Conservation (phyloP, 768 basidiomycete species). For the Macrolepiota dolichaula region DNA sequence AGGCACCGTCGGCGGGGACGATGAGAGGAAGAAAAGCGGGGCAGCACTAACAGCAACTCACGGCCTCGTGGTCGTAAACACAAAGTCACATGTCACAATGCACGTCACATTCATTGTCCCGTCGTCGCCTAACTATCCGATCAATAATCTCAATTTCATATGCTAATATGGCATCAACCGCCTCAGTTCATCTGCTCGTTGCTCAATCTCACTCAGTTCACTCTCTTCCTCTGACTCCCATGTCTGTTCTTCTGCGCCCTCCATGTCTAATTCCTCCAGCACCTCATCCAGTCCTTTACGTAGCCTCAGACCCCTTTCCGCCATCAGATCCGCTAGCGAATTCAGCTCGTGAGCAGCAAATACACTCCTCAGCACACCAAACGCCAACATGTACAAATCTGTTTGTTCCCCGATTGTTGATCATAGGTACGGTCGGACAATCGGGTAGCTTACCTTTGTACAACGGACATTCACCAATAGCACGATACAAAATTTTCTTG, state of each 20-base stretch:
- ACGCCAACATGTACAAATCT: constrained; percentile 80
- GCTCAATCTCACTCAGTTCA: constrained; percentile 67
- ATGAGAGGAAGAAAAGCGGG: constrained; percentile 11
- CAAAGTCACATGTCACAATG: constrained; percentile 19
- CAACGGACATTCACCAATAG: constrained; percentile 71
- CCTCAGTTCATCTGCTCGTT: constrained; percentile 54
- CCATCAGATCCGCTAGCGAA: constrained; percentile 69
- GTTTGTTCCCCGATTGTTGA: constrained; percentile 6
- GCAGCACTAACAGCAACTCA: not conserved
- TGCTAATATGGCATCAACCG: constrained; percentile 62
- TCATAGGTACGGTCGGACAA: not conserved
- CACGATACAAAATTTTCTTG: constrained; percentile 71
- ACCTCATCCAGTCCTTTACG: constrained; percentile 59
- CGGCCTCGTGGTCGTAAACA: constrained; percentile 25
- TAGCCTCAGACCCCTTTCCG: constrained; percentile 67
- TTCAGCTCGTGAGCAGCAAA: constrained; percentile 61
- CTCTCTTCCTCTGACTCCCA: constrained; percentile 38
- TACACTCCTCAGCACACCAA: constrained; percentile 61
- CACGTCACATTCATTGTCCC: not conserved
- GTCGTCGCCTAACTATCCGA: not conserved
- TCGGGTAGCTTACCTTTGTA: constrained; percentile 58
- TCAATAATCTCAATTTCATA: not conserved
- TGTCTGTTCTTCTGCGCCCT: constrained; percentile 23
- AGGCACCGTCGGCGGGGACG: constrained; percentile 15
- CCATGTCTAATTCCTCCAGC: constrained; percentile 34